Evolutionary conservation across 1,284 basidiomycete species (phyloP).

Genomic region (Trichosporon ovoides): DNA sequence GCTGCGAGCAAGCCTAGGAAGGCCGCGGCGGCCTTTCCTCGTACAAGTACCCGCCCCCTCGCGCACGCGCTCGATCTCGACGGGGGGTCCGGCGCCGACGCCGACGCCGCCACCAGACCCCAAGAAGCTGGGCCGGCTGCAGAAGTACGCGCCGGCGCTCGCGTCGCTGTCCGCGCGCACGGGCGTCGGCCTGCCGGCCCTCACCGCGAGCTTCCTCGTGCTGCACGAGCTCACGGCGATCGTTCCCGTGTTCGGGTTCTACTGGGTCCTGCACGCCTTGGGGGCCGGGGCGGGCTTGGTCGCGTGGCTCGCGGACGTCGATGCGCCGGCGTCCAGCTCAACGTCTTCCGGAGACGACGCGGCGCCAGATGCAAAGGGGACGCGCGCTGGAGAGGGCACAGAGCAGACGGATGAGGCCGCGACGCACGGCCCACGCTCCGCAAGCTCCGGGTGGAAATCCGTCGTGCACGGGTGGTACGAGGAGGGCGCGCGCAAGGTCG

Average conservation of each 20-base stretch:
- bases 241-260: slow-evolving; percentile 67
- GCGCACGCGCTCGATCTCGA: background rate
- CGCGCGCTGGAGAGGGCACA: too few relatives aligned
- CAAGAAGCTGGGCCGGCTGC: background rate
- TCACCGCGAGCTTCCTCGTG: slow-evolving; percentile 71
- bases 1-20: too few relatives aligned
- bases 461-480: slow-evolving; percentile 59
- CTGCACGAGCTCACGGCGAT: slow-evolving; percentile 85
- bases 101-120: too few relatives aligned
- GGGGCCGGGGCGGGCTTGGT: slow-evolving; percentile 69
- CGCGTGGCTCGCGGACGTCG: slow-evolving; percentile 31
- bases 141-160: slow-evolving; percentile 31
- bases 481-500: slow-evolving; percentile 68
- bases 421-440: too few relatives aligned
- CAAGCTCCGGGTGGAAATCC: slow-evolving; percentile 15
- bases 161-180: slow-evolving; percentile 30
- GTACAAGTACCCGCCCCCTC: too few relatives aligned
- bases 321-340: slow-evolving; percentile 8
- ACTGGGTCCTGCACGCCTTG: slow-evolving; percentile 63
- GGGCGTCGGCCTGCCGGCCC: slow-evolving; percentile 61
- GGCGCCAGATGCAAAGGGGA: too few relatives aligned
- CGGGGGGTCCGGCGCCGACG: too few relatives aligned
- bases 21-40: too few relatives aligned
- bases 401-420: slow-evolving; percentile 42
- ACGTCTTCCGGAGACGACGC: background rate